Conservation (phyloP, 1,284 basidiomycete genomes). For the Gymnopus androsaceus region DNA sequence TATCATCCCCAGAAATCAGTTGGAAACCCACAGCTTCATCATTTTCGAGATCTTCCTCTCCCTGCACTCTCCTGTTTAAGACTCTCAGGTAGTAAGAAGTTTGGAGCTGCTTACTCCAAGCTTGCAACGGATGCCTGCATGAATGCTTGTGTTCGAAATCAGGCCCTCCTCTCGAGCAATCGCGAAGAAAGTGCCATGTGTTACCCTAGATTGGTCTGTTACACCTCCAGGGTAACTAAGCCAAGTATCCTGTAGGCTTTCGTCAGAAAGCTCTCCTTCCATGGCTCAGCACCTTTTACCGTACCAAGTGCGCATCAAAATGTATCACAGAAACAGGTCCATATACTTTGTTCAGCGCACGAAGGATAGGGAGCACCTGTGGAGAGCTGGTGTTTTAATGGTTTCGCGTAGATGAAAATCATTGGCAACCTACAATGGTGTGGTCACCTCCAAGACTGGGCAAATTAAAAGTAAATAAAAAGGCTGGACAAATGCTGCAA, state of each 20-base stretch:
- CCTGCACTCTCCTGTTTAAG: slow-evolving; percentile 39
- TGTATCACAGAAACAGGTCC: slow-evolving; percentile 80
- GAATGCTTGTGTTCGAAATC: slow-evolving; percentile 70
- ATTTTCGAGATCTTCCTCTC: slow-evolving; percentile 58
- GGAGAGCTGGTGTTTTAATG: slow-evolving; percentile 1
- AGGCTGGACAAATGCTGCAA: too few relatives aligned
- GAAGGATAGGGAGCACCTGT: slow-evolving; percentile 67
- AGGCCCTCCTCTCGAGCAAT: slow-evolving; percentile 73
- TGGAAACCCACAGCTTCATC: slow-evolving; percentile 70
- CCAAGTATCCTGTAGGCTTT: slow-evolving; percentile 57
- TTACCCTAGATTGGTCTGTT: slow-evolving; percentile 64
- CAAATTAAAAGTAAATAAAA: not conserved
- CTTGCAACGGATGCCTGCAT: slow-evolving; percentile 79
- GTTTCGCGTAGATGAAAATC: not conserved
- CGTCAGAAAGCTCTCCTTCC: too few relatives aligned
- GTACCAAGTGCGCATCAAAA: slow-evolving; percentile 74
- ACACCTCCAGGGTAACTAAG: slow-evolving; percentile 51
- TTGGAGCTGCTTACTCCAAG: slow-evolving; percentile 48
- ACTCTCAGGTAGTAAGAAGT: not conserved
- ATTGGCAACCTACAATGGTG: slow-evolving; percentile 56
- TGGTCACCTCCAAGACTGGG: slow-evolving; percentile 76
- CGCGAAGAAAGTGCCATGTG: slow-evolving; percentile 79
- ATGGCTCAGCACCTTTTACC: not conserved
- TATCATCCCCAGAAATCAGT: slow-evolving; percentile 72
- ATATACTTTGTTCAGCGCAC: slow-evolving; percentile 70